These are phyloP conservation scores for Thuja plicata DNA, from an alignment of 83 land plant genomes.

Conservation along the genomic window DNA sequence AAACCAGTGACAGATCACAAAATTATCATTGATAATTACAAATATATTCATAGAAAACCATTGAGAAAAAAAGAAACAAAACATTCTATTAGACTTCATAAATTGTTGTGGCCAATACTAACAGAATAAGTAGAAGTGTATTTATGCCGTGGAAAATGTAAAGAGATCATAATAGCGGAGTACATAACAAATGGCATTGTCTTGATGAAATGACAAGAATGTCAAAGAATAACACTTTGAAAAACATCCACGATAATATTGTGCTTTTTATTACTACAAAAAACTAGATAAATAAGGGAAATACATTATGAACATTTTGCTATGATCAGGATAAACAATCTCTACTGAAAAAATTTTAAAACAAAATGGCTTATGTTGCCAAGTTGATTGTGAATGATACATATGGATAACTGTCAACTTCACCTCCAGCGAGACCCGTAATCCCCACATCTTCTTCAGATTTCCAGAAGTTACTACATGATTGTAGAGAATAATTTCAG, in stretches of 20 bases:
- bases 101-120: not conserved
- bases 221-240: not conserved
- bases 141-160: not conserved
- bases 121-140: not conserved
- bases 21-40: not conserved
- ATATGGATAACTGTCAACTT: conserved; percentile 74
- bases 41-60: not conserved
- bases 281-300: not conserved
- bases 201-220: not conserved
- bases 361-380: conserved; percentile 10
- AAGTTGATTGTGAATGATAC: conserved; percentile 86
- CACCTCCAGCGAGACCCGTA: conserved; percentile 63
- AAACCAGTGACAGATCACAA: not conserved
- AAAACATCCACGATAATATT: not conserved
- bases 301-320: not conserved
- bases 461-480: conserved; percentile 76
- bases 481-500: not conserved
- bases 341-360: not conserved
- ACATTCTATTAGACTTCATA: not conserved
- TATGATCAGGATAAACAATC: not conserved
- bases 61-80: not conserved
- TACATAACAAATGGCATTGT: not conserved
- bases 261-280: not conserved
- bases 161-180: not conserved
- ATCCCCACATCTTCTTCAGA: conserved; percentile 69